Conservation (phyloP, 768 basidiomycete genomes). For the Trametes sanguinea region DNA sequence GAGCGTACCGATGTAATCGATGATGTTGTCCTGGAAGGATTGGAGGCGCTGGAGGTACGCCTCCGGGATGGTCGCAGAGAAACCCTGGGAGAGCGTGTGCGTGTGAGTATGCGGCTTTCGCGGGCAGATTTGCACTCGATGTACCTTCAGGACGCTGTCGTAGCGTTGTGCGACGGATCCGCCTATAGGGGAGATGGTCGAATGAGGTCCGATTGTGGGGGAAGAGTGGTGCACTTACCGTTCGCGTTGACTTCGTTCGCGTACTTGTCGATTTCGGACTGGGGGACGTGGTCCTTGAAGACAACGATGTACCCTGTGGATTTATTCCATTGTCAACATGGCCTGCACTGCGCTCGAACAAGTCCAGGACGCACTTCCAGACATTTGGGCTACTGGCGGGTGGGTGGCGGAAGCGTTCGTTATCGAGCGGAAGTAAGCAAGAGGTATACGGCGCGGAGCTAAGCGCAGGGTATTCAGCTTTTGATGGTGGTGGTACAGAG, state of each 20-base stretch:
- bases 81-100: slow-evolving; percentile 36
- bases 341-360: background rate
- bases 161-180: slow-evolving; percentile 47
- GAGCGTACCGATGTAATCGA: slow-evolving; percentile 51
- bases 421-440: background rate
- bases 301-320: slow-evolving; percentile 55
- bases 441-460: background rate
- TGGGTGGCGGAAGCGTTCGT: background rate
- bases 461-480: slow-evolving; percentile 2
- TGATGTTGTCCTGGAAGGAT: slow-evolving; percentile 34
- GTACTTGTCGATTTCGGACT: slow-evolving; percentile 45
- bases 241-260: slow-evolving; percentile 39
- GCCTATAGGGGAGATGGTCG: slow-evolving; percentile 32
- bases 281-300: slow-evolving; percentile 49
- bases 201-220: background rate
- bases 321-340: background rate
- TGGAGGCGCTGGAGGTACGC: slow-evolving; percentile 37
- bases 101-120: background rate
- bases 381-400: slow-evolving; percentile 20
- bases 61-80: slow-evolving; percentile 43
- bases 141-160: slow-evolving; percentile 42
- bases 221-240: slow-evolving; percentile 34
- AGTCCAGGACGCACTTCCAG: slow-evolving; percentile 22
- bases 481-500: background rate
- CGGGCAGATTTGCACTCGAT: background rate